Conservation (phyloP, 352 stramenopile species). For the Globisporangium lucens region DNA sequence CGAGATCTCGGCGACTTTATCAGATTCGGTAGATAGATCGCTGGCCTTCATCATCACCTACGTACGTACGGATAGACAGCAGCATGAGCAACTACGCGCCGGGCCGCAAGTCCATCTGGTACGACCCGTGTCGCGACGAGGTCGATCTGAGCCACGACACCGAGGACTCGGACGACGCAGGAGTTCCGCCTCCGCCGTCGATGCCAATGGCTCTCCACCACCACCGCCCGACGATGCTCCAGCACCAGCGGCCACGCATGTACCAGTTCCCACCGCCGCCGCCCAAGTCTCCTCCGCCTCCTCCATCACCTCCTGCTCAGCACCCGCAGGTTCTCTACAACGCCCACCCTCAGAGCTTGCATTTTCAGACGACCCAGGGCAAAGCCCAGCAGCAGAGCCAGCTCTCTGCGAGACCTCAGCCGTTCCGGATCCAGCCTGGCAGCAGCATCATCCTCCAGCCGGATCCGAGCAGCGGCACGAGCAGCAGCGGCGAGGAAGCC, state of each 20-base stretch:
- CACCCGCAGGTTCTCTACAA: not conserved
- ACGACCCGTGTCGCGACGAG: conserved; percentile 14
- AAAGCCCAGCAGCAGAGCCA: not conserved
- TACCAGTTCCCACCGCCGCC: conserved; percentile 13
- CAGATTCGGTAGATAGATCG: not conserved
- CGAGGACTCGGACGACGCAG: conserved; percentile 13
- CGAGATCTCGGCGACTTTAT: not conserved
- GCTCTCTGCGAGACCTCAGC: not conserved
- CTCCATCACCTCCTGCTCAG: not conserved
- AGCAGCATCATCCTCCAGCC: conserved; percentile 18
- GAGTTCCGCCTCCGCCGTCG: not conserved
- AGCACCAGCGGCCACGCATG: not conserved
- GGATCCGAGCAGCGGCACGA: conserved; percentile 15
- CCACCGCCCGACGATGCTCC: not conserved
- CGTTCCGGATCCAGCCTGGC: conserved; percentile 17
- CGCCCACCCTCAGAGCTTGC: not conserved
- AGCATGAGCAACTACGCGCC: conserved; percentile 11
- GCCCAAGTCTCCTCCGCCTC: conserved; percentile 4
- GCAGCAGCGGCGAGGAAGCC: conserved; percentile 21
- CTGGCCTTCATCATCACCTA: not conserved
- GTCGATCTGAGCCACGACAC: conserved; percentile 19
- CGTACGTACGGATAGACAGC: too few relatives aligned
- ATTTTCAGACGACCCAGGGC: not conserved
- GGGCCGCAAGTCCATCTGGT: conserved; percentile 20
- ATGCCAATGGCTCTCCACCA: not conserved